A percentile compares a stretch with the other conserved stretches of the same genome.
phyloP scores from a whole-genome alignment of 2,329 filamentous ascomycete species.

The Nothophoma quercina region DNA sequence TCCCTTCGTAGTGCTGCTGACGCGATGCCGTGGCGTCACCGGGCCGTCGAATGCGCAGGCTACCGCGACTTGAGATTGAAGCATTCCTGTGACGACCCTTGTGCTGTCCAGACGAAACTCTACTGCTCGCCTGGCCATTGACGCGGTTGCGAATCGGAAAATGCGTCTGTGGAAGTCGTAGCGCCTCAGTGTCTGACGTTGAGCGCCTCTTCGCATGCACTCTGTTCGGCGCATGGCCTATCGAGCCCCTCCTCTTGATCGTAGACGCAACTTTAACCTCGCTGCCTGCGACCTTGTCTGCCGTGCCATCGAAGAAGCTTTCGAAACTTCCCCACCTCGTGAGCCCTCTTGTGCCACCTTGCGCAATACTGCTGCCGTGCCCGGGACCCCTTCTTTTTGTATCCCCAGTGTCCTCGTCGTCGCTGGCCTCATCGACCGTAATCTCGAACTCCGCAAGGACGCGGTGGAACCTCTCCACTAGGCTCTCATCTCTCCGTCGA shows the following conservation, averaged over 20 bases:
- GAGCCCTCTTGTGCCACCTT: slow-evolving; percentile 11
- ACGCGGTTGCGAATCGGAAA: slow-evolving; percentile 38
- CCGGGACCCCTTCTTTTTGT: too few species aligned
- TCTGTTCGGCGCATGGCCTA: slow-evolving; percentile 18
- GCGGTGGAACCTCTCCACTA: slow-evolving; percentile 74
- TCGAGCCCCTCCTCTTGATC: slow-evolving; percentile 29
- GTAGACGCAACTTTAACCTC: slow-evolving; percentile 30
- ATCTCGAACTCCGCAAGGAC: slow-evolving; percentile 66
- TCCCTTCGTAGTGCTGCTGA: slow-evolving; percentile 30
- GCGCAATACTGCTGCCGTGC: slow-evolving; percentile 19
- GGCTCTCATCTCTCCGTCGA: slow-evolving; percentile 42
- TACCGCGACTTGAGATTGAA: slow-evolving; percentile 50
- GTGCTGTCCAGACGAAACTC: slow-evolving; percentile 30
- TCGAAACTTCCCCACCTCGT: slow-evolving; percentile 64
- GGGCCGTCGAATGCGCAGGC: slow-evolving; percentile 40
- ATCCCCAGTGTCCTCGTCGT: slow-evolving; percentile 50
- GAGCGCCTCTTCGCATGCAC: slow-evolving; percentile 27
- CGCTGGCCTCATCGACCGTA: slow-evolving; percentile 69
- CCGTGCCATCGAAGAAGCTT: slow-evolving; percentile 64
- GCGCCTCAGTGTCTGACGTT: slow-evolving; percentile 36
- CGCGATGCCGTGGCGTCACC: slow-evolving; percentile 21
- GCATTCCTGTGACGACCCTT: slow-evolving; percentile 31
- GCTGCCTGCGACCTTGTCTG: slow-evolving; percentile 59
- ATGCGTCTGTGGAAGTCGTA: slow-evolving; percentile 28
- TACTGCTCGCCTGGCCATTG: slow-evolving; percentile 28